Evolutionary conservation across 768 basidiomycete species (phyloP), one percentile per base, ranked within the genome.

Genomic region (Grammothele lineata): DNA sequence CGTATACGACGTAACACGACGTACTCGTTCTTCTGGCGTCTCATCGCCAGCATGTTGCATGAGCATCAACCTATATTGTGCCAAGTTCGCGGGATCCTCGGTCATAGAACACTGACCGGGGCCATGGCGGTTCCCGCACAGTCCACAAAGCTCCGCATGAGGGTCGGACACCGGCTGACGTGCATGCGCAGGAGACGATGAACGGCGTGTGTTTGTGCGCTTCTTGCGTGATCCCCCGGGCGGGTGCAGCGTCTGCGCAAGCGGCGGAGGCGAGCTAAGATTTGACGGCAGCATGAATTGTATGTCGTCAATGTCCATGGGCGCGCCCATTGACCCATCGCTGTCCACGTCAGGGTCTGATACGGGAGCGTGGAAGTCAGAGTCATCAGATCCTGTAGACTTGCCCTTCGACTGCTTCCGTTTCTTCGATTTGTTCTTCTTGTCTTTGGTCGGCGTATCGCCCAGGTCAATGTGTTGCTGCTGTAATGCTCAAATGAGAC

Each of bases 91-190:
- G 15, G 85, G 78, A 40, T 67, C 71, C 19, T 81, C 73, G 6
- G 77, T 78, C 87, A 91, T 87, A 19, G 59, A 59, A 58, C 88
- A 91, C 38, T 65, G 63, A 14, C 68, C 75, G 56, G 88, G 85
- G 10, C 19, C 37, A 43, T 89, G 85, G 30, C 47, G 54, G 15
- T 50, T 55, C 30, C 76, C 78, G 62, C 88, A 92, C 17, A 92
- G 66, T 9, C 83, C 79, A 59, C 88, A 91, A 37, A 48, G 21
- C 35, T 54, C 54, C 36, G 35, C 48, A 10, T 19, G 21, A 34
- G 40, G n/a, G 21, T 25, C 39, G 22, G 26, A 25, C 41, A 8
- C 47, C 19, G 17, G 15, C n/a, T 33, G 43, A 5, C 43, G 47
- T 22, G 44, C 52, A 6, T 36, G 35, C 7, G 35, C 8, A 17